Conservation (phyloP, 169 alveolate species). For the Plasmodium fragile region DNA sequence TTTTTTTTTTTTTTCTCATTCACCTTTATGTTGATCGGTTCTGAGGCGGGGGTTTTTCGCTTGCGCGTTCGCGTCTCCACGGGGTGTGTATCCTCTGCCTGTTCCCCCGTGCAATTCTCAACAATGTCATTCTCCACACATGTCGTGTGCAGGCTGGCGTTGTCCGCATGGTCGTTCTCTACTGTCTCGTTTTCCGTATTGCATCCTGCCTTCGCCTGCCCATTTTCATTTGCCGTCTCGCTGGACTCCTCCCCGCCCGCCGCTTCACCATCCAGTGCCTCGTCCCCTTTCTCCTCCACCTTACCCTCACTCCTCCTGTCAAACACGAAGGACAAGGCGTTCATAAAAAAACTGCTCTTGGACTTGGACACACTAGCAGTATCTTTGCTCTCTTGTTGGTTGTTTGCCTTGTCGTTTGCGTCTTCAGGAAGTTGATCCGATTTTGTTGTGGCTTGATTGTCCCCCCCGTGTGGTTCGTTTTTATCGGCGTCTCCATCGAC, state of each 20-base stretch:
- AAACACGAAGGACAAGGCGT: constrained; percentile 3
- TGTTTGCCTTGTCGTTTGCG: background rate
- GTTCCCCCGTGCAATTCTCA: background rate
- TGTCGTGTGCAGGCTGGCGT: background rate
- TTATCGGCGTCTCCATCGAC: background rate
- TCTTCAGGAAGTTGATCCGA: background rate
- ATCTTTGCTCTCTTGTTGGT: background rate
- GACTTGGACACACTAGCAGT: background rate
- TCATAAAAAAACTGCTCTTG: constrained; percentile 6
- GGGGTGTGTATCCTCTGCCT: background rate
- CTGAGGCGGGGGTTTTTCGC: constrained; percentile 7
- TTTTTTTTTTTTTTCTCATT: constrained; percentile 23
- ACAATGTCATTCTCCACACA: background rate
- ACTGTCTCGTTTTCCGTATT: background rate
- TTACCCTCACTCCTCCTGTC: background rate
- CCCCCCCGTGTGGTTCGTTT: background rate
- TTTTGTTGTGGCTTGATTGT: background rate
- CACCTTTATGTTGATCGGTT: constrained; percentile 36
- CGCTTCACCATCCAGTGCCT: background rate
- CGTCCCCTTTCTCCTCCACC: background rate
- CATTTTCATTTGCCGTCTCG: background rate
- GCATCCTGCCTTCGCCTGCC: background rate
- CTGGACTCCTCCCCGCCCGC: background rate
- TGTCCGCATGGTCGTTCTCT: background rate
- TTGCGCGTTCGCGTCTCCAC: background rate